These are phyloP conservation scores for Eucalyptus polyanthemos DNA, from an alignment of 345 rosid species.

Conservation along the genomic window DNA sequence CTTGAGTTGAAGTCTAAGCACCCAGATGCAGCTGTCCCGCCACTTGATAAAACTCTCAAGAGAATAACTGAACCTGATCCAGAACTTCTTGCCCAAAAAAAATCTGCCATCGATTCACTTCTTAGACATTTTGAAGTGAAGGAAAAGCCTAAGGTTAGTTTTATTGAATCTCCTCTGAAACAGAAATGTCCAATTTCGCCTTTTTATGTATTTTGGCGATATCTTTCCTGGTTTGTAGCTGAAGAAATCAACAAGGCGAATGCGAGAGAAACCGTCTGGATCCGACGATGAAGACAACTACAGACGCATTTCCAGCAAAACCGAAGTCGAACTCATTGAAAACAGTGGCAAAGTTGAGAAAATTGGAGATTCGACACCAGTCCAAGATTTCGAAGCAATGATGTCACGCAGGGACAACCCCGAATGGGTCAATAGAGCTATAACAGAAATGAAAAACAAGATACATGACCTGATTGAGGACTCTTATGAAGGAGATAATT, in stretches of 20 bases:
- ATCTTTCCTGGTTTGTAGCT: constrained; percentile 24
- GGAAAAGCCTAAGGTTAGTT: constrained; percentile 64
- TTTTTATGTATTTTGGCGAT: neutral
- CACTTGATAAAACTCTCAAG: constrained; percentile 61
- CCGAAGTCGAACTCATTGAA: constrained; percentile 3
- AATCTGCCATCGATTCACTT: constrained; percentile 33
- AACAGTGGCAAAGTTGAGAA: constrained; percentile 7
- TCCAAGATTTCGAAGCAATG: constrained; percentile 80
- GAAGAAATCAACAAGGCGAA: constrained; percentile 40
- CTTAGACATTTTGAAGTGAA: constrained; percentile 51
- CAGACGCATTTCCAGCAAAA: constrained; percentile 7
- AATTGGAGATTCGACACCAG: constrained; percentile 52
- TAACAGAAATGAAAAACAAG: constrained; percentile 42
- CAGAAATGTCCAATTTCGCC: neutral
- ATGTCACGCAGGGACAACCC: constrained; percentile 69
- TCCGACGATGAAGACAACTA: constrained; percentile 36
- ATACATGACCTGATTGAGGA: constrained; percentile 35
- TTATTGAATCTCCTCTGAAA: neutral
- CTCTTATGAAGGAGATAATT: constrained; percentile 22
- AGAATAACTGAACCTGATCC: constrained; percentile 57
- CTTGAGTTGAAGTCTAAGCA: constrained; percentile 75
- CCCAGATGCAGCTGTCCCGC: constrained; percentile 67
- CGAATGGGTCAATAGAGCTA: constrained; percentile 56
- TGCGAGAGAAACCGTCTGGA: constrained; percentile 51
- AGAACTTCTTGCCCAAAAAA: constrained; percentile 38